Evolutionary conservation across 2,329 filamentous ascomycete species (phyloP), one percentile per base, ranked within the genome.

Genomic region (Coniochaeta hoffmannii): DNA sequence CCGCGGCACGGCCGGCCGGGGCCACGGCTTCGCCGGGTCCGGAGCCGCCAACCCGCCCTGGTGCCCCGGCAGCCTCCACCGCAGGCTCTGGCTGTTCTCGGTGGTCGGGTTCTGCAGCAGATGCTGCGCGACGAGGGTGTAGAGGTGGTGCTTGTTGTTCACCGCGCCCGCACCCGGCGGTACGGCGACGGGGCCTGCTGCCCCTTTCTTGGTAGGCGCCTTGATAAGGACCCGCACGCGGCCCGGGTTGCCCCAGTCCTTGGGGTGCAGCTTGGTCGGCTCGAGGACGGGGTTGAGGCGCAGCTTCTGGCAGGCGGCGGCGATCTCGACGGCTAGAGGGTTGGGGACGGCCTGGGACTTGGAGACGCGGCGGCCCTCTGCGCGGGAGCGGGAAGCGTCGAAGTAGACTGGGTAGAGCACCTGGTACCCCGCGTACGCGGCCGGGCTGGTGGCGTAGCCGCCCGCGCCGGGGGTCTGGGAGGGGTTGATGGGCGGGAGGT

Each of bases 331-430:
- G 8, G 94, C 94, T 41, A 99, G 80, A 28, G 94, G 94, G 74
- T 93, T 95, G 56, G 77, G 69, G 5, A 97, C 89, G 1, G 91
- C 93, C 7, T 90, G 79, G 53, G 82, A 75, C 53, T 78, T 73
- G 53, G 83, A 75, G 9, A 97, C 92, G 63, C 92, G 87, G 15
- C 94, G 84, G 35, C 94, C 94, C 65, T 95, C 81, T 56, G 86
- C 84, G 56, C 92, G 85, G 41, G 83, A 82, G 53, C 89, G 84
- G 24, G 77, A 76, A 61, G 80, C 81, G 78, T 97, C 93, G 67
- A 99, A 99, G 80, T 99, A 99, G 57, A 97, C 76, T 0, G 94
- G 93, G 75, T 99, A 99, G 26, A 99, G 79, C 72, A 90, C 93
- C 71, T 94, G 88, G 76, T 86, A 96, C 72, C 84, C 76, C 67